These are phyloP conservation scores for Fusarium robinianum DNA, from an alignment of 2,329 filamentous ascomycete species.

Conservation along the genomic window DNA sequence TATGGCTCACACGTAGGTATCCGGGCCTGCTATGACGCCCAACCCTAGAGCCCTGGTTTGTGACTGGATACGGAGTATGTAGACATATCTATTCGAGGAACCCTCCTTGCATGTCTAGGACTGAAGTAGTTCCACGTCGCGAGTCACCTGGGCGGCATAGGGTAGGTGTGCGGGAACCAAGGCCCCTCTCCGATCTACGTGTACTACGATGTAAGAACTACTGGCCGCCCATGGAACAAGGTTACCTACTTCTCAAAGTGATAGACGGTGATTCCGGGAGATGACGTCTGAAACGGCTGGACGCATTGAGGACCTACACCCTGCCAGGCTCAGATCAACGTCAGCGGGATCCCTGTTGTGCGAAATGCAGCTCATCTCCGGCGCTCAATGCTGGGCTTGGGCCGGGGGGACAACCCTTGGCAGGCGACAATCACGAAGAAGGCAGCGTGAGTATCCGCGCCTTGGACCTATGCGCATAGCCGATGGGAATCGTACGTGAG, in stretches of 20 bases:
- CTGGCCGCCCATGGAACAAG: not conserved
- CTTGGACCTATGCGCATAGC: conserved; percentile 3
- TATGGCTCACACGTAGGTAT: too few species aligned
- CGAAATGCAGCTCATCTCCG: conserved; percentile 36
- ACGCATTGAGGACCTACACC: conserved; percentile 17
- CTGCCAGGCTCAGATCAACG: conserved; percentile 37
- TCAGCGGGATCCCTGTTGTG: conserved; percentile 35
- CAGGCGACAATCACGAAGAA: conserved; percentile 4
- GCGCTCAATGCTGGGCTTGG: conserved; percentile 29
- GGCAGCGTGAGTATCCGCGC: not conserved
- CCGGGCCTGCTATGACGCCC: too few species aligned
- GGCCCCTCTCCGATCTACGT: too few species aligned
- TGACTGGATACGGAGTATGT: too few species aligned
- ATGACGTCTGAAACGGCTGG: conserved; percentile 37
- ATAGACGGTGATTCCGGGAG: conserved; percentile 29
- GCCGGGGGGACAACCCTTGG: conserved; percentile 7
- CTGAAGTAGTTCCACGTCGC: too few species aligned
- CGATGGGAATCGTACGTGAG: too few species aligned
- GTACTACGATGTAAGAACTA: not conserved
- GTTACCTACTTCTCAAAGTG: conserved; percentile 8
- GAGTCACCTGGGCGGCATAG: too few species aligned
- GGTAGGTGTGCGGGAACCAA: too few species aligned
- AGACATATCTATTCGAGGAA: too few species aligned
- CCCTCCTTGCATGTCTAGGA: too few species aligned
- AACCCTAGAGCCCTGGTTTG: too few species aligned